Evolutionary conservation across 2,329 filamentous ascomycete genomes (phyloP), one percentile per base, ranked within the genome.

Genomic region (Penicillium sp.): DNA sequence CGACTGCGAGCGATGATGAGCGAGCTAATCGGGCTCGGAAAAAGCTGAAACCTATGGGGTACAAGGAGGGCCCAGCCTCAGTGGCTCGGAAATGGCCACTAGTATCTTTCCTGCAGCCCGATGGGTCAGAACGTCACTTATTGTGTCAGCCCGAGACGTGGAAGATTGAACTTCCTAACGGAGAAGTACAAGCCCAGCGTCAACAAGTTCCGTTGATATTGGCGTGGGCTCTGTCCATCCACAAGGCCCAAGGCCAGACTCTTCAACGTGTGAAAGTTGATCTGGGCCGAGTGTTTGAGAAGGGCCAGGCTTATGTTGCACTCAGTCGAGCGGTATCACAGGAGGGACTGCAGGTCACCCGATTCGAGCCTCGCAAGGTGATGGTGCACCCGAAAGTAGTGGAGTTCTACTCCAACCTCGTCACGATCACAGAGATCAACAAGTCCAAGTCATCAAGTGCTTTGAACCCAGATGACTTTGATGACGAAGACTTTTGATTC

Each of bases 231-330:
- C 78, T 99, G 20, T 96, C 92, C 1, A 99, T 99, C 57, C 94
- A 99, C 79, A 99, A 99, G 76, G 94, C 94, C 1, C 93, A 97
- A 72, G 93, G 93, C 1, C 93, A 97, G 73, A 97, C 93, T 34
- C 78, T 97, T 26, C 92, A 96, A 69, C 83, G 93, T 49, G 94
- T 99, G 57, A 96, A 96, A 69, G 94, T 99, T 26, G 92, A 99
- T 70, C 81, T 99, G 0, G 89, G 91, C 31, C 89, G 85, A 59
- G 90, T 96, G 1, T 99, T 99, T 66, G 94, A 99, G 72, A 97
- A 96, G 74, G 94, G 94, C 0, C 94, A 99, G 73, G 94, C 94
- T 6, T 99, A 99, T 69, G 94, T 99, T 50, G 94, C 94, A 50
- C 84, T 99, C 14, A 96, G 90, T 79, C 89, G 94, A 74, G 94